These are phyloP conservation scores for Leccinellum luteum DNA, from an alignment of 768 basidiomycete species.

Conservation along the genomic window DNA sequence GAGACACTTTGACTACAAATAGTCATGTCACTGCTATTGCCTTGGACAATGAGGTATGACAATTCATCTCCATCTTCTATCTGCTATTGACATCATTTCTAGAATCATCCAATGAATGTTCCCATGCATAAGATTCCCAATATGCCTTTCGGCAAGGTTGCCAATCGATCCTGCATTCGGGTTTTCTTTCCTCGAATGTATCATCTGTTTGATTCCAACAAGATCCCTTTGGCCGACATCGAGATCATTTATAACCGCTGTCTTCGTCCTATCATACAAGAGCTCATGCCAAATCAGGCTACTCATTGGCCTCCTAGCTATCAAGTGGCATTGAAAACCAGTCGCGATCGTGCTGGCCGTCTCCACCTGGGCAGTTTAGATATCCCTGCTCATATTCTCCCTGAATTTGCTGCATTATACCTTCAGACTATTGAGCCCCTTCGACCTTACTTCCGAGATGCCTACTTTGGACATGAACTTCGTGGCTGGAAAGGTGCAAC, in stretches of 20 bases:
- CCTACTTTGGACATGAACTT: too few species aligned
- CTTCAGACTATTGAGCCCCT: neutral
- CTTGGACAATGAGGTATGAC: neutral
- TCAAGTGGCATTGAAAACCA: neutral
- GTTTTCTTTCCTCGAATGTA: conserved; percentile 8
- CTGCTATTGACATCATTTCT: too few species aligned
- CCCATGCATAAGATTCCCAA: conserved; percentile 4
- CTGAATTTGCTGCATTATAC: neutral
- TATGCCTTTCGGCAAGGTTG: neutral
- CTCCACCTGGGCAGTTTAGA: neutral
- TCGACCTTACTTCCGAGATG: neutral
- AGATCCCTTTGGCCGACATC: neutral
- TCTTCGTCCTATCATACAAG: neutral
- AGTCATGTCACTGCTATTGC: neutral
- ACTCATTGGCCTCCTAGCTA: conserved; percentile 4
- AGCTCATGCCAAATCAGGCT: neutral
- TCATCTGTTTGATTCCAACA: neutral
- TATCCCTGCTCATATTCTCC: neutral
- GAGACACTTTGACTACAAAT: neutral
- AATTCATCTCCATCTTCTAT: too few species aligned
- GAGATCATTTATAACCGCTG: neutral
- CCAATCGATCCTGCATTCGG: neutral
- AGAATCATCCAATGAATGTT: neutral
- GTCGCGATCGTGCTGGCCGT: neutral
- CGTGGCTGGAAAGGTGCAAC: too few species aligned